Percentiles rank a stretch among this genome's conserved stretches.
These are phyloP conservation scores for Lyophyllum shimeji DNA, from an alignment of 768 basidiomycete genomes.

Conservation along the genomic window DNA sequence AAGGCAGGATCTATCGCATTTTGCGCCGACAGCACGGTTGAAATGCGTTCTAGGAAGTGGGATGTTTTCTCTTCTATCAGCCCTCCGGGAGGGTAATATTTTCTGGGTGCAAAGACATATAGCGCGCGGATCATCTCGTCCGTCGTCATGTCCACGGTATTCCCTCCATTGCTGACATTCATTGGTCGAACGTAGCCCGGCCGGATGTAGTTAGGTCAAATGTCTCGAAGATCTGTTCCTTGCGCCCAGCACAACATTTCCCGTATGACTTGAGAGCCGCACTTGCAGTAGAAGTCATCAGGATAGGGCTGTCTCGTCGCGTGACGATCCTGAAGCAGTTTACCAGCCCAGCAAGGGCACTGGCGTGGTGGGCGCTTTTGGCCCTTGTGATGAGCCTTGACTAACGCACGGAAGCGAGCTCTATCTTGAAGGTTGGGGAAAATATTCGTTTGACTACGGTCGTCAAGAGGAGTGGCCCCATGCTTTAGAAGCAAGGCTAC, in stretches of 20 bases:
- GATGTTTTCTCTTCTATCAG: not conserved
- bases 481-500: not conserved
- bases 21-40: not conserved
- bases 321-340: not conserved
- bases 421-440: not conserved
- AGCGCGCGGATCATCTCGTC: not conserved
- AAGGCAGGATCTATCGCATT: not conserved
- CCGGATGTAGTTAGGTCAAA: not conserved
- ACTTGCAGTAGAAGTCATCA: not conserved
- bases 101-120: not conserved
- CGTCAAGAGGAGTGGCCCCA: not conserved
- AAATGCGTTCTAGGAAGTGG: not conserved
- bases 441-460: not conserved
- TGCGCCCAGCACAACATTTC: not conserved
- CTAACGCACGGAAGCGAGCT: not conserved
- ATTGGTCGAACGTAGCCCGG: not conserved
- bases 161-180: not conserved
- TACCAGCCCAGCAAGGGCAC: not conserved
- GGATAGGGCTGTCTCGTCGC: not conserved
- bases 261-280: not conserved
- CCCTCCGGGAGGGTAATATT: not conserved
- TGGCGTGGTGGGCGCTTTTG: not conserved
- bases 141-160: not conserved
- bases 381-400: not conserved
- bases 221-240: not conserved